phyloP scores from a whole-genome alignment of 2,329 filamentous ascomycete genomes.

The Triangularia verruculosa region DNA sequence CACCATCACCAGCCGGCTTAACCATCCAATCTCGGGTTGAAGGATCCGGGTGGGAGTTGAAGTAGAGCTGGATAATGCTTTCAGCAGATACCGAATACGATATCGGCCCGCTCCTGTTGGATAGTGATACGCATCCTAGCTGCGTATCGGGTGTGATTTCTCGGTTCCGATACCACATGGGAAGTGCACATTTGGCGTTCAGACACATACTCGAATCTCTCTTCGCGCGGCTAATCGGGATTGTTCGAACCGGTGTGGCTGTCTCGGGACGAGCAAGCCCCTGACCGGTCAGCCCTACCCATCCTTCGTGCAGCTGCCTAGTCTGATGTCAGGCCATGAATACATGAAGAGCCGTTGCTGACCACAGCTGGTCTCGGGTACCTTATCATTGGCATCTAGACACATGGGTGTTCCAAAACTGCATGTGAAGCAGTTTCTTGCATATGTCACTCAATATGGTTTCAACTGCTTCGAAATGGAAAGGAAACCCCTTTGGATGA shows the following conservation, averaged over 20 bases:
- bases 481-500: not conserved
- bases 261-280: not conserved
- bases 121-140: not conserved
- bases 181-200: not conserved
- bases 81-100: not conserved
- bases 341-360: not conserved
- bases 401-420: not conserved
- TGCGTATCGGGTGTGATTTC: not conserved
- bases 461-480: not conserved
- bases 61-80: not conserved
- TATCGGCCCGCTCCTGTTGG: not conserved
- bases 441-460: not conserved
- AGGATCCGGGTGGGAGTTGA: not conserved
- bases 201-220: not conserved
- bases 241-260: not conserved
- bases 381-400: not conserved
- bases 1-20: not conserved
- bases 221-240: not conserved
- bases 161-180: not conserved
- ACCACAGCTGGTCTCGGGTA: not conserved
- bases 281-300: not conserved
- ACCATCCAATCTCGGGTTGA: not conserved
- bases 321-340: not conserved
- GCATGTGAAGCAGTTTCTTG: not conserved
- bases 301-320: not conserved